Percentiles rank a stretch among this genome's conserved stretches.
These are phyloP conservation scores for Saccharomycopsis microspora DNA, from an alignment of 805 yeast species.

Conservation along the genomic window DNA sequence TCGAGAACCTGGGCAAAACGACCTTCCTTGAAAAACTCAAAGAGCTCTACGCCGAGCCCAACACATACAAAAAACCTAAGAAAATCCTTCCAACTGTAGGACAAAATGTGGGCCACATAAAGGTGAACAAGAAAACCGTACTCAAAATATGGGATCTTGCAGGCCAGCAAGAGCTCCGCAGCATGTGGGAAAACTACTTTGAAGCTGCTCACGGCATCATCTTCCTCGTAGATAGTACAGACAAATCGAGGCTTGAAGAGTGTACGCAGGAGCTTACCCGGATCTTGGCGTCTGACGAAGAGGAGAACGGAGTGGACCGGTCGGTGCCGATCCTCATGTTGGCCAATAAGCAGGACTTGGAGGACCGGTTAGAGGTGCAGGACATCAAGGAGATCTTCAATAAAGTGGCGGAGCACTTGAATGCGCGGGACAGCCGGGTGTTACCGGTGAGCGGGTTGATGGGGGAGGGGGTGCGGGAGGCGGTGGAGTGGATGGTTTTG, in stretches of 20 bases:
- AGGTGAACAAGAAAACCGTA: slow-evolving; percentile 28
- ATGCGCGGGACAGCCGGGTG: slow-evolving; percentile 85
- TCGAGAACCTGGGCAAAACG: slow-evolving; percentile 95
- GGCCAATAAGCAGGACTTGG: slow-evolving; percentile 87
- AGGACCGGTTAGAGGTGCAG: slow-evolving; percentile 59
- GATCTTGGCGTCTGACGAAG: slow-evolving; percentile 16
- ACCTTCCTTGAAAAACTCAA: slow-evolving; percentile 62
- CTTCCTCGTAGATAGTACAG: slow-evolving; percentile 88
- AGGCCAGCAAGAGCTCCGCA: slow-evolving; percentile 79
- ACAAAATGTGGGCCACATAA: slow-evolving; percentile 59
- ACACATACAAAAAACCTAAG: slow-evolving; percentile 30
- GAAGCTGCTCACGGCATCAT: slow-evolving; percentile 82
- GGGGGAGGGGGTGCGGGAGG: slow-evolving; percentile 75
- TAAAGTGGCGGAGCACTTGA: slow-evolving; percentile 68
- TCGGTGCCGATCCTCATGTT: slow-evolving; percentile 85
- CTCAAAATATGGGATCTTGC: slow-evolving; percentile 95
- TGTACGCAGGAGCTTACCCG: slow-evolving; percentile 47
- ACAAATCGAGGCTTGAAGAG: slow-evolving; percentile 70
- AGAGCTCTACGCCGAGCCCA: slow-evolving; percentile 32
- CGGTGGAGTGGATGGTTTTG: slow-evolving; percentile 79
- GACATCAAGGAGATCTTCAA: slow-evolving; percentile 78
- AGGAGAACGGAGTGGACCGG: slow-evolving; percentile 22
- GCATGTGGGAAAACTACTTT: slow-evolving; percentile 83
- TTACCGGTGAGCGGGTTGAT: slow-evolving; percentile 80
- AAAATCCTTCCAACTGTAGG: slow-evolving; percentile 90